Percentiles rank a stretch among this genome's conserved stretches.
phyloP scores from a whole-genome alignment of 2,329 filamentous ascomycete species.

The Aciculosporium take region DNA sequence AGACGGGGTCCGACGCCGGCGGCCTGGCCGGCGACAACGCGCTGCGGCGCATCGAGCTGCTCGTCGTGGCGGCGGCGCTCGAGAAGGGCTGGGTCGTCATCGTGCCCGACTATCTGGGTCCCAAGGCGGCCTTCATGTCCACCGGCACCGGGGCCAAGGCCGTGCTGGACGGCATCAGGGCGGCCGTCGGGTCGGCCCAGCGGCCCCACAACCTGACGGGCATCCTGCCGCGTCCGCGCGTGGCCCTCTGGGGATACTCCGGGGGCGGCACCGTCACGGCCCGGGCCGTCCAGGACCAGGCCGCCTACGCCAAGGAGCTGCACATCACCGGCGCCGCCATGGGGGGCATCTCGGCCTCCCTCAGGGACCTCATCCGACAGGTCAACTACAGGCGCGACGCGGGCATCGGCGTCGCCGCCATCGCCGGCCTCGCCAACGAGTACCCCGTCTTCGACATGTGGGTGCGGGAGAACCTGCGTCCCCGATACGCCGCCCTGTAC shows the following conservation, averaged over 20 bases:
- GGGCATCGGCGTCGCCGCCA: conserved; percentile 11
- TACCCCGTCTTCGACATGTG: conserved; percentile 9
- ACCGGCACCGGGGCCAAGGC: conserved; percentile 27
- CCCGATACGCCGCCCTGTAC: conserved; percentile 14
- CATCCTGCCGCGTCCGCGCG: conserved; percentile 17
- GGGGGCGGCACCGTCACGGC: conserved; percentile 12
- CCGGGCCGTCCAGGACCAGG: conserved; percentile 14
- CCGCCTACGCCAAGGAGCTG: conserved; percentile 13
- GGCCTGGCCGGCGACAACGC: conserved; percentile 23
- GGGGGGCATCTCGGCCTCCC: conserved; percentile 13
- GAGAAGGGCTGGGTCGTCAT: conserved; percentile 33
- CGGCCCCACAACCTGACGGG: conserved; percentile 15
- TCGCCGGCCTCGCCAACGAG: conserved; percentile 13
- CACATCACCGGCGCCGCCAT: conserved; percentile 14
- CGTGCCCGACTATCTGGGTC: conserved; percentile 32
- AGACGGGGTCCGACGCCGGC: conserved; percentile 7
- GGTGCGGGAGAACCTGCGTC: conserved; percentile 10
- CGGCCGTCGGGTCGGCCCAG: conserved; percentile 18
- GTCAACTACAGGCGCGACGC: conserved; percentile 9
- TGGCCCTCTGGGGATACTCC: conserved; percentile 30
- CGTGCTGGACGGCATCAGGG: conserved; percentile 29
- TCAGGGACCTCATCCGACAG: conserved; percentile 7
- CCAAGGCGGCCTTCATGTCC: conserved; percentile 26
- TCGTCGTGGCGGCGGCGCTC: conserved; percentile 17
- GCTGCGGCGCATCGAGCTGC: conserved; percentile 10